Percentiles rank a stretch among this genome's conserved stretches.
Evolutionary conservation across 176 grass and related monocot species (phyloP).

Genomic region (Dactylis glomerata): DNA sequence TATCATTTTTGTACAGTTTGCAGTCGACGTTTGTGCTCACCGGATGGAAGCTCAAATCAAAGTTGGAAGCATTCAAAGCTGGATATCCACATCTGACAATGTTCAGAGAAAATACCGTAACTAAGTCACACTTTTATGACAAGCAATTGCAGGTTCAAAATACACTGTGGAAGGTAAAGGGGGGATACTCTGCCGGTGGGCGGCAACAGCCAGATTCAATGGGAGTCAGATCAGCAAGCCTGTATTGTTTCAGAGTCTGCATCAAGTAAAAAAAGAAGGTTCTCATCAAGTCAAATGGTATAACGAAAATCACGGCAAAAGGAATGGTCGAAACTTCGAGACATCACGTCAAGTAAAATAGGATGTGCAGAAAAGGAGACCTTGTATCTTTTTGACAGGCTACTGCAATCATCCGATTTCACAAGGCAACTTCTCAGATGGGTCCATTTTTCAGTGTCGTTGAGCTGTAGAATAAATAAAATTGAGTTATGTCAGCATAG

Average conservation of each 20-base stretch:
- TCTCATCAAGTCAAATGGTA: constrained; percentile 35
- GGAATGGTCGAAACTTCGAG: background rate
- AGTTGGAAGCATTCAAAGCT: constrained; percentile 73
- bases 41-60: constrained; percentile 84
- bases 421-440: constrained; percentile 90
- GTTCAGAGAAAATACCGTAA: background rate
- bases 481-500: background rate
- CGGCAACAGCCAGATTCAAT: constrained; percentile 88
- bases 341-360: background rate
- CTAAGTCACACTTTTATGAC: background rate
- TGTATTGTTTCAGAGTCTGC: constrained; percentile 82
- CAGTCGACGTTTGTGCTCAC: constrained; percentile 77
- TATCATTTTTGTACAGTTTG: constrained; percentile 79
- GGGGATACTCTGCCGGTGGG: constrained; percentile 79
- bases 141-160: background rate
- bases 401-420: constrained; percentile 86
- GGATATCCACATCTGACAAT: constrained; percentile 77
- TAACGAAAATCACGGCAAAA: background rate
- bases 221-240: constrained; percentile 75
- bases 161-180: background rate
- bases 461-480: constrained; percentile 48
- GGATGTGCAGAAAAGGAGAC: constrained; percentile 26
- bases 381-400: constrained; percentile 89
- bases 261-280: constrained; percentile 12
- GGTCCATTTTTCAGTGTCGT: constrained; percentile 75